Evolutionary conservation across 1,284 basidiomycete genomes (phyloP).

Genomic region (Fomitopsis palustris): DNA sequence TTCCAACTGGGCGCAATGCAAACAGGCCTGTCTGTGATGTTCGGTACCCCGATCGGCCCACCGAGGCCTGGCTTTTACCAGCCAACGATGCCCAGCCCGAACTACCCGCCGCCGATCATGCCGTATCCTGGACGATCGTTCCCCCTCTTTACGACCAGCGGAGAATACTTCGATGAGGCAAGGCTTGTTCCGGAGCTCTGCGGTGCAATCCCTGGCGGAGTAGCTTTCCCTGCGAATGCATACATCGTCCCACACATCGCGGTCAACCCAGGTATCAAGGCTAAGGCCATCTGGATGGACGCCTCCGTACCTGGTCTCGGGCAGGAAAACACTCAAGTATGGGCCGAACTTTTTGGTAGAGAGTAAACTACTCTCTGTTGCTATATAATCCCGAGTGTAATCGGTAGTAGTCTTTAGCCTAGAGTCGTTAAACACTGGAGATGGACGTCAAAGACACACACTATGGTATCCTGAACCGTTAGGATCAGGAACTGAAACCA

Average conservation of each 20-base stretch:
- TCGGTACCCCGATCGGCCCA: neutral
- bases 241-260: neutral
- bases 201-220: neutral
- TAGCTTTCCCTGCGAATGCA: neutral
- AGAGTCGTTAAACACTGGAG: no score
- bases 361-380: neutral
- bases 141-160: neutral
- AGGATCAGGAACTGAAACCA: no score
- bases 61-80: neutral
- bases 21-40: neutral
- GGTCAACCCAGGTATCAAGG: neutral
- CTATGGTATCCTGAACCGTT: no score
- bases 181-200: neutral
- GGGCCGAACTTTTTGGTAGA: neutral
- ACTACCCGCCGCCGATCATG: neutral
- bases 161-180: slow-evolving; percentile 3
- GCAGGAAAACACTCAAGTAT: neutral
- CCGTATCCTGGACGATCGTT: slow-evolving; percentile 5
- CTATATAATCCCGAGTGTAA: no score
- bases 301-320: neutral
- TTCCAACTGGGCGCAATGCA: neutral
- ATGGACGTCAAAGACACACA: no score
- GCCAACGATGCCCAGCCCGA: neutral
- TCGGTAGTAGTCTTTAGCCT: no score
- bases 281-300: neutral